Conservation (phyloP, 108 stramenopile species). For the Halocafeteria seosinensis region DNA sequence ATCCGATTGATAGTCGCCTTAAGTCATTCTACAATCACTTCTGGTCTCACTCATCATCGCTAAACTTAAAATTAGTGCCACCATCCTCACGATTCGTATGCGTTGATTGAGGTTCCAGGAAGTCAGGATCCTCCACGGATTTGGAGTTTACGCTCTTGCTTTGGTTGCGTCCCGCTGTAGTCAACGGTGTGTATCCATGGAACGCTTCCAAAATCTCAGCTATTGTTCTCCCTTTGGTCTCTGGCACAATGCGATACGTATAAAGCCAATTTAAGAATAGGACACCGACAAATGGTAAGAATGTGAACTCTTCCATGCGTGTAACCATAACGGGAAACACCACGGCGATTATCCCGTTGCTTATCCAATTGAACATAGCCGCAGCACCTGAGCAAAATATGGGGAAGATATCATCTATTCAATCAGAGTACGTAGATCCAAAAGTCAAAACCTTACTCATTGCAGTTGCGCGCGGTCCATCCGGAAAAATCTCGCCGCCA, state of each 20-base stretch:
- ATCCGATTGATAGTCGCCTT: too few species aligned
- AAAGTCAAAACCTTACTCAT: too few species aligned
- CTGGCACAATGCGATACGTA: constrained; percentile 45
- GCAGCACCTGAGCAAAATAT: too few species aligned
- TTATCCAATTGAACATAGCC: constrained; percentile 71
- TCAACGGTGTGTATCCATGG: too few species aligned
- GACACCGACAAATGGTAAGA: constrained; percentile 59
- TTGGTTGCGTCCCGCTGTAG: too few species aligned
- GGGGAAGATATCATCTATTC: background rate
- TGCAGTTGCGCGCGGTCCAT: constrained; percentile 17
- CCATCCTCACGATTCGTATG: too few species aligned
- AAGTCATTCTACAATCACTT: too few species aligned
- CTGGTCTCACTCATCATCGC: too few species aligned
- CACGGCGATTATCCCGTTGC: constrained; percentile 68
- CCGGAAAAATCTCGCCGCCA: constrained; percentile 12
- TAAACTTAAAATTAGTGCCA: too few species aligned
- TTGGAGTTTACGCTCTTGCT: too few species aligned
- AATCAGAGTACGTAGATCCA: background rate
- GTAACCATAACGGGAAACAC: constrained; percentile 60
- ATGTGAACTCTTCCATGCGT: constrained; percentile 43
- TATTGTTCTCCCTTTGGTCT: constrained; percentile 40
- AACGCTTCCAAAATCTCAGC: background rate
- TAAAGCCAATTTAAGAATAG: constrained; percentile 45
- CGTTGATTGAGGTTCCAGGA: too few species aligned
- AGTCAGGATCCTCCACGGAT: too few species aligned